Evolutionary conservation across 495 filamentous ascomycete species (phyloP).

Genomic region (Neurospora hispaniola): DNA sequence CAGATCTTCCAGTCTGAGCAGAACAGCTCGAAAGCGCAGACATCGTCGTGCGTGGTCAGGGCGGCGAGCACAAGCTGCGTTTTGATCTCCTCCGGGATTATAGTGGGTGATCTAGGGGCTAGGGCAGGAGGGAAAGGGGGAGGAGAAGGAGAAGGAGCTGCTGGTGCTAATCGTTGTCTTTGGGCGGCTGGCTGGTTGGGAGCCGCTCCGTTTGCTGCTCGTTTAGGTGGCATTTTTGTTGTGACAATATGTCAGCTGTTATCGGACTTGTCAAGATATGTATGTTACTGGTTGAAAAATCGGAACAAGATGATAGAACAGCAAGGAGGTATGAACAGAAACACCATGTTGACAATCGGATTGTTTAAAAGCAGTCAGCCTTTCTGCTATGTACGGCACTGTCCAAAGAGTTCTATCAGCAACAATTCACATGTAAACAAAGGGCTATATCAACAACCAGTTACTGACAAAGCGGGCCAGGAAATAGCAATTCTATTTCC

Average conservation of each 20-base stretch:
- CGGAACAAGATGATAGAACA: background rate
- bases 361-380: background rate
- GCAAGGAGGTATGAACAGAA: background rate
- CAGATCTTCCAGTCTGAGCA: conserved; percentile 9
- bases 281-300: background rate
- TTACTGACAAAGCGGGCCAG: background rate
- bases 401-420: background rate
- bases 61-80: conserved; percentile 1
- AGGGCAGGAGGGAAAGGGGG: background rate
- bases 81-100: conserved; percentile 5
- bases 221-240: background rate
- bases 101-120: background rate
- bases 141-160: background rate
- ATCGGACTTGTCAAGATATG: background rate
- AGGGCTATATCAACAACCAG: background rate
- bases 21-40: conserved; percentile 5
- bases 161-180: background rate
- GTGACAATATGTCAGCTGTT: background rate
- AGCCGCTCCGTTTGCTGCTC: background rate
- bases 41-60: background rate
- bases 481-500: background rate
- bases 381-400: background rate
- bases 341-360: background rate
- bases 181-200: background rate
- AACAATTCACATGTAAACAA: background rate